A percentile compares a stretch with the other conserved stretches of the same genome.
Evolutionary conservation across 208 protist species (phyloP).

Genomic region (Zelonia costaricensis): DNA sequence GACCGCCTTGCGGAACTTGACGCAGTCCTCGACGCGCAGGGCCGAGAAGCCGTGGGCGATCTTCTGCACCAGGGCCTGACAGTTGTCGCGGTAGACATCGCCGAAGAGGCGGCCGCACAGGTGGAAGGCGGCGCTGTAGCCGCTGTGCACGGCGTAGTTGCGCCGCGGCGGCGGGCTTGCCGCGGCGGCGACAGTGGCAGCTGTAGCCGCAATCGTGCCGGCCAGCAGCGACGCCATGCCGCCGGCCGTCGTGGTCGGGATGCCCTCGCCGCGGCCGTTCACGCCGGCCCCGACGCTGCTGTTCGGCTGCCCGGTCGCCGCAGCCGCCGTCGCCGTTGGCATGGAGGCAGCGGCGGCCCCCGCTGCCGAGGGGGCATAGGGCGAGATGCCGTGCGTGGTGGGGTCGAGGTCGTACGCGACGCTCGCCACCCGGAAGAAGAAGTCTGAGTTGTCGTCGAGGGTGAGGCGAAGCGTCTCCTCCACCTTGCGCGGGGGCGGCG

Average conservation of each 20-base stretch:
- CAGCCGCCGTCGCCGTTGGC: not conserved
- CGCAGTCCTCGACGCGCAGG: conserved; percentile 36
- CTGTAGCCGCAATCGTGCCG: conserved; percentile 4
- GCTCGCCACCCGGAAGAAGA: conserved; percentile 42
- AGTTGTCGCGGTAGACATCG: conserved; percentile 25
- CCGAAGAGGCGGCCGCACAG: conserved; percentile 33
- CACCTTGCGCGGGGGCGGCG: conserved; percentile 5
- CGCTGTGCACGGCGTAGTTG: conserved; percentile 25
- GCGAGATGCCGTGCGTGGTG: not conserved
- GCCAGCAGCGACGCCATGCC: conserved; percentile 25
- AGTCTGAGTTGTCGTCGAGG: conserved; percentile 27
- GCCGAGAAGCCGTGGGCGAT: conserved; percentile 20
- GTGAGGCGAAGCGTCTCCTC: conserved; percentile 23
- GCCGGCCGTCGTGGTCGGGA: conserved; percentile 10
- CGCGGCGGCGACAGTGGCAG: not conserved
- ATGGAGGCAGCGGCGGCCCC: not conserved
- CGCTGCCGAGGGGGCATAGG: conserved; percentile 3
- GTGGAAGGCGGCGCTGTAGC: conserved; percentile 40
- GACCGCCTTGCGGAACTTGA: conserved; percentile 32
- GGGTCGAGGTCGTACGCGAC: conserved; percentile 36
- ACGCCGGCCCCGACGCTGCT: not conserved
- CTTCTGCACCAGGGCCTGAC: conserved; percentile 22
- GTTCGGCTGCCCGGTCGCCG: not conserved
- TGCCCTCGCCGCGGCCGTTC: not conserved
- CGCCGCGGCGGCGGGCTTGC: conserved; percentile 8